These are phyloP conservation scores for Yamadazyma sp. DNA, from an alignment of 1,139 yeast species.

Conservation along the genomic window DNA sequence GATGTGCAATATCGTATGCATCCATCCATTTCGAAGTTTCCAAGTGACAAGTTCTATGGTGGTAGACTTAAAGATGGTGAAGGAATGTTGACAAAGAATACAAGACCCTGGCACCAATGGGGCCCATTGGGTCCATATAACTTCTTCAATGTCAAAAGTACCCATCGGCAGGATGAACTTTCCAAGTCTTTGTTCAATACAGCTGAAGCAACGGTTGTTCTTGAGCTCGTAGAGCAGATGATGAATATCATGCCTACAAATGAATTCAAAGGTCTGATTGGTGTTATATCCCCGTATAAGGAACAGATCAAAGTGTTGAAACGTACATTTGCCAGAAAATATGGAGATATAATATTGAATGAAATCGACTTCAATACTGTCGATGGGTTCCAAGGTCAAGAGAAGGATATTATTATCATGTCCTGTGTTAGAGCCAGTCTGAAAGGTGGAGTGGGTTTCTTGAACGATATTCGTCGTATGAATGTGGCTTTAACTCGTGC, in stretches of 20 bases:
- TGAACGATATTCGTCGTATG: slow-evolving; percentile 90
- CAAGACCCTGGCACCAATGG: slow-evolving; percentile 72
- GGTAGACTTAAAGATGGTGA: slow-evolving; percentile 76
- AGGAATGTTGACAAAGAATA: slow-evolving; percentile 56
- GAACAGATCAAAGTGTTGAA: slow-evolving; percentile 72
- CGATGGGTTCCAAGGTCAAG: slow-evolving; percentile 98
- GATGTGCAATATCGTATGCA: slow-evolving; percentile 99
- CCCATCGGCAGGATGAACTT: slow-evolving; percentile 60
- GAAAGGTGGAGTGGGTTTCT: slow-evolving; percentile 73
- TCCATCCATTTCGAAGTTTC: slow-evolving; percentile 84
- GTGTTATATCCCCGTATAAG: slow-evolving; percentile 92
- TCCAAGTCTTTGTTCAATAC: slow-evolving; percentile 71
- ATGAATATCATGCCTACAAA: slow-evolving; percentile 49
- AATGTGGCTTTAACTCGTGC: slow-evolving; percentile 96
- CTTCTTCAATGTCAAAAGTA: slow-evolving; percentile 70
- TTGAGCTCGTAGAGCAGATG: slow-evolving; percentile 64
- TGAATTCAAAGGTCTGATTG: slow-evolving; percentile 71
- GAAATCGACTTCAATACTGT: slow-evolving; percentile 90
- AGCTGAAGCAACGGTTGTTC: slow-evolving; percentile 70
- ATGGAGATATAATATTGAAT: slow-evolving; percentile 61
- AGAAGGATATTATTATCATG: slow-evolving; percentile 87
- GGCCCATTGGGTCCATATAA: slow-evolving; percentile 66
- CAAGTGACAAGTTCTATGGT: slow-evolving; percentile 78
- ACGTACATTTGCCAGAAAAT: slow-evolving; percentile 53
- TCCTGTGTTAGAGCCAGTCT: slow-evolving; percentile 92